Conservation (phyloP, 192 early-diverging fungal genomes). For the Powellomyces hirtus region DNA sequence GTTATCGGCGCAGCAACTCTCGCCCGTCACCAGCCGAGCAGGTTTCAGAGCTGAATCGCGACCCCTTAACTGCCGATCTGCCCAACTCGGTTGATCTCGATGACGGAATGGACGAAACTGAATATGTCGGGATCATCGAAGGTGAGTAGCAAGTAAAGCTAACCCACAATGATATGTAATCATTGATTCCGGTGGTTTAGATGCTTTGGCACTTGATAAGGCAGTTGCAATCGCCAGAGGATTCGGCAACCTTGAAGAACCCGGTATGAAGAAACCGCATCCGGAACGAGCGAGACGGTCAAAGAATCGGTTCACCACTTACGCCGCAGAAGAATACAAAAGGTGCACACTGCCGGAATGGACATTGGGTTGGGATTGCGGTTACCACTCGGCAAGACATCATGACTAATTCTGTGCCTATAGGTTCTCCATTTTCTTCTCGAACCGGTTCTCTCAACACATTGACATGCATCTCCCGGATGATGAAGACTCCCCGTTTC, state of each 20-base stretch:
- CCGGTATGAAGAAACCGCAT: not conserved
- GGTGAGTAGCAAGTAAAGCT: too few species aligned
- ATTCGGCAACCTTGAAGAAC: slow-evolving; percentile 49
- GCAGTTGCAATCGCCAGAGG: slow-evolving; percentile 67
- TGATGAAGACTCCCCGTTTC: not conserved
- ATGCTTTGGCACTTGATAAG: slow-evolving; percentile 64
- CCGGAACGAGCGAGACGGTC: not conserved
- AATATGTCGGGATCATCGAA: slow-evolving; percentile 72
- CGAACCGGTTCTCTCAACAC: slow-evolving; percentile 11
- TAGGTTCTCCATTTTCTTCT: slow-evolving; percentile 12
- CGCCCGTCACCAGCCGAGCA: not conserved
- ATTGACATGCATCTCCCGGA: too few species aligned
- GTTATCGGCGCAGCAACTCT: not conserved
- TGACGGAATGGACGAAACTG: slow-evolving; percentile 44
- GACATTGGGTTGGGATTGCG: too few species aligned
- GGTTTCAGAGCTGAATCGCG: slow-evolving; percentile 11
- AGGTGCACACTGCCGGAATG: too few species aligned
- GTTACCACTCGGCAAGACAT: too few species aligned
- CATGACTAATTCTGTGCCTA: not conserved
- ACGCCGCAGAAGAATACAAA: slow-evolving; percentile 12
- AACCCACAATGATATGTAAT: too few species aligned
- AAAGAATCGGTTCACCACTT: not conserved
- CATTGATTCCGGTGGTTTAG: slow-evolving; percentile 9
- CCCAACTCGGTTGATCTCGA: slow-evolving; percentile 20
- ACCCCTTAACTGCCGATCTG: slow-evolving; percentile 9